A percentile compares a stretch with the other conserved stretches of the same genome.
Evolutionary conservation across 2,329 filamentous ascomycete genomes (phyloP).

Genomic region (Clonostachys byssicola): DNA sequence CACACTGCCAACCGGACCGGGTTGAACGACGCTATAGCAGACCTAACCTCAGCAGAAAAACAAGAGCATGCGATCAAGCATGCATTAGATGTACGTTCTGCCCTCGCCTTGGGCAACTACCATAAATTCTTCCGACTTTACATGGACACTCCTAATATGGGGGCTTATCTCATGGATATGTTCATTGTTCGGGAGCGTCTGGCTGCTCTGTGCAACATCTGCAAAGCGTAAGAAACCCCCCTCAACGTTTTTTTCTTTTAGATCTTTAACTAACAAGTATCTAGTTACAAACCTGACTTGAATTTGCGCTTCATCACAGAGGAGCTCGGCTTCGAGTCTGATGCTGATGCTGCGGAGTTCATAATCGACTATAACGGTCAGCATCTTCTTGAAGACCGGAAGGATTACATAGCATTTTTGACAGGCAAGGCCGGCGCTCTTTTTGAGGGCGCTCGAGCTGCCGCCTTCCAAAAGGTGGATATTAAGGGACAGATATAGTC

Average conservation of each 20-base stretch:
- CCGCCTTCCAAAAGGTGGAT: constrained; percentile 83
- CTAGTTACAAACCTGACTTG: constrained; percentile 87
- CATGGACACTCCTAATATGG: constrained; percentile 92
- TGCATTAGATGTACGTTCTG: constrained; percentile 85
- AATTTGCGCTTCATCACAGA: constrained; percentile 89
- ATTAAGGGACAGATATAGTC: constrained; percentile 93
- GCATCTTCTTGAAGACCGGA: constrained; percentile 71
- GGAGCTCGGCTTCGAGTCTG: constrained; percentile 92
- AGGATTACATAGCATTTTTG: constrained; percentile 68
- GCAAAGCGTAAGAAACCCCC: constrained; percentile 73
- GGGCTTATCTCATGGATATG: constrained; percentile 98
- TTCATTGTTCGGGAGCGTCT: constrained; percentile 93
- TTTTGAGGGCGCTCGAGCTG: constrained; percentile 70
- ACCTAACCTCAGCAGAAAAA: constrained; percentile 98
- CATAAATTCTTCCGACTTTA: constrained; percentile 98
- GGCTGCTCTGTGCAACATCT: constrained; percentile 84
- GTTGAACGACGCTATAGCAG: constrained; percentile 96
- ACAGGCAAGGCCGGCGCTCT: constrained; percentile 67
- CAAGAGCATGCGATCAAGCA: constrained; percentile 80
- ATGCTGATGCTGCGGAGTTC: constrained; percentile 87
- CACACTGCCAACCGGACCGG: constrained; percentile 97
- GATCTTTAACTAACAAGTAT: constrained; percentile 34
- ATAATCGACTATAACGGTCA: constrained; percentile 77
- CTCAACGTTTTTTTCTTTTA: not conserved
- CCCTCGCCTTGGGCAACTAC: constrained; percentile 90